Percentiles rank a stretch among this genome's conserved stretches.
Evolutionary conservation across 2,329 filamentous ascomycete genomes (phyloP).

Genomic region (Alternaria solani): DNA sequence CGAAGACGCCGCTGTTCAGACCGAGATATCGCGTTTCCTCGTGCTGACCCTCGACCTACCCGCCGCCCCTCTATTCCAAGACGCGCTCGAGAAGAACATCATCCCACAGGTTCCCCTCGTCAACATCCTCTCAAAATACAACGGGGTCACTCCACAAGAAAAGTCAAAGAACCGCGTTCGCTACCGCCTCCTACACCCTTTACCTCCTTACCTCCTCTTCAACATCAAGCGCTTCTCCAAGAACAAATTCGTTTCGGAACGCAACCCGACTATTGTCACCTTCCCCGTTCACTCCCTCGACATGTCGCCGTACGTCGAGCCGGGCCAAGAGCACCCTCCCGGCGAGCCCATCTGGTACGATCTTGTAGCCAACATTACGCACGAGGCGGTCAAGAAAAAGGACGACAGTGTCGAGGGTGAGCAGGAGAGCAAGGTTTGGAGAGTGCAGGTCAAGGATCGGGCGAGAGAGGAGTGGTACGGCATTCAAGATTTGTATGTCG

Average conservation of each 20-base stretch:
- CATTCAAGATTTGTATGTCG: conserved; percentile 92
- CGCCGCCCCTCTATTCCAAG: conserved; percentile 91
- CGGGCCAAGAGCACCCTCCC: conserved; percentile 74
- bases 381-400: conserved; percentile 77
- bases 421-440: conserved; percentile 93
- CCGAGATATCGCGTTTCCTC: conserved; percentile 80
- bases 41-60: conserved; percentile 94
- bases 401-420: conserved; percentile 89
- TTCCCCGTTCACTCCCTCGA: conserved; percentile 88
- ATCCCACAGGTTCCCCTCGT: conserved; percentile 87
- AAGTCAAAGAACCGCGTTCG: conserved; percentile 87
- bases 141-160: conserved; percentile 86
- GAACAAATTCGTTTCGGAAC: conserved; percentile 95
- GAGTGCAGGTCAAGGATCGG: conserved; percentile 86
- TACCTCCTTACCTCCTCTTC: conserved; percentile 90
- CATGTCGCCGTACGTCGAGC: conserved; percentile 89
- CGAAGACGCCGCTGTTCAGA: conserved; percentile 87
- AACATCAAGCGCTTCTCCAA: conserved; percentile 97
- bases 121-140: conserved; percentile 86
- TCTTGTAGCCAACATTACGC: conserved; percentile 92
- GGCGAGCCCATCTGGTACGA: conserved; percentile 93
- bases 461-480: conserved; percentile 88
- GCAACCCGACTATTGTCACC: conserved; percentile 97
- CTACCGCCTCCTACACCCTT: conserved; percentile 86
- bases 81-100: conserved; percentile 92